Percentiles rank a stretch among this genome's conserved stretches.
These are phyloP conservation scores for Gossypium arboreum DNA, from an alignment of 345 rosid species.

Conservation along the genomic window DNA sequence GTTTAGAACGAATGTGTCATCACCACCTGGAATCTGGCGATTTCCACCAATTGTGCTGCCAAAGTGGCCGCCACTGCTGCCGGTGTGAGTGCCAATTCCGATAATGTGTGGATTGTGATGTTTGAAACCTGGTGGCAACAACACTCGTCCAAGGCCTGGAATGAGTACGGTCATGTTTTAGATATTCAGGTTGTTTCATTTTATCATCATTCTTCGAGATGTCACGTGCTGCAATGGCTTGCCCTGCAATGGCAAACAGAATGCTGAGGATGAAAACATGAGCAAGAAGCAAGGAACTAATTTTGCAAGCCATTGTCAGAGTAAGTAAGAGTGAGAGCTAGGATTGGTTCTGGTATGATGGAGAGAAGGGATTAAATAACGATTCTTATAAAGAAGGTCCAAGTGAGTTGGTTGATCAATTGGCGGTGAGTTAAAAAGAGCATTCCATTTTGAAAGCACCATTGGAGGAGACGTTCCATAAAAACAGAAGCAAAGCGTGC, in stretches of 20 bases:
- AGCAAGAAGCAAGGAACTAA: constrained; percentile 16
- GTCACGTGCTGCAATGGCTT: constrained; percentile 43
- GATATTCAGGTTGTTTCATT: constrained; percentile 54
- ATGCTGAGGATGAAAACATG: constrained; percentile 22
- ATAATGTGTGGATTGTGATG: constrained; percentile 33
- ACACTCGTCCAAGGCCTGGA: constrained; percentile 60
- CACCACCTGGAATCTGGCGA: constrained; percentile 47
- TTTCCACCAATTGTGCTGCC: constrained; percentile 15
- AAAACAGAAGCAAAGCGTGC: background rate
- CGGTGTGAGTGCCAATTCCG: background rate
- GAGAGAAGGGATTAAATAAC: background rate
- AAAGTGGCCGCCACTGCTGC: background rate
- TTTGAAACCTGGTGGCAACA: constrained; percentile 42
- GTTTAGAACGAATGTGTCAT: constrained; percentile 54
- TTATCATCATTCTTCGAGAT: constrained; percentile 36
- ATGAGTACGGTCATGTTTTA: constrained; percentile 40
- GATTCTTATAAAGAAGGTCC: constrained; percentile 21
- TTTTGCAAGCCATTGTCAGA: constrained; percentile 34
- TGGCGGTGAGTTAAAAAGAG: constrained; percentile 31
- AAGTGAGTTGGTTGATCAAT: constrained; percentile 24
- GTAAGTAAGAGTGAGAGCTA: background rate
- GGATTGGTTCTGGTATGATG: constrained; percentile 10
- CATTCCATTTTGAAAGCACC: background rate
- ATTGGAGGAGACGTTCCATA: background rate
- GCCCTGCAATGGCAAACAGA: constrained; percentile 32